Base-by-base conservation (phyloP, 805 yeast genomes). In the Kazachstania africana region DNA sequence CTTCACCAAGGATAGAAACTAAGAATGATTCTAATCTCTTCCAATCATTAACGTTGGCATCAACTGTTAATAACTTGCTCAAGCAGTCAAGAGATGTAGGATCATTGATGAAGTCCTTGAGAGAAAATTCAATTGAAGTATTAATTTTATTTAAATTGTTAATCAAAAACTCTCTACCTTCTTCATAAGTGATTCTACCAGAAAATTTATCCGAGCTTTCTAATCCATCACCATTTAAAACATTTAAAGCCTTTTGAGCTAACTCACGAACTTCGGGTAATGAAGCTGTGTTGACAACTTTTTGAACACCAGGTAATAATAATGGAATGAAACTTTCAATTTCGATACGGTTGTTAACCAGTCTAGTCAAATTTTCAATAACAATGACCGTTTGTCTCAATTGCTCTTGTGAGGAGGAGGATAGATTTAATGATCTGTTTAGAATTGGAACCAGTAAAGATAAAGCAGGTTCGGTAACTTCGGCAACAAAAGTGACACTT, bases 401-500 rank as follows among this genome's bases (percentile, higher is more conserved):
- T 58, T 88, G 94, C 55, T 88, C 97, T 62, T 91, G 95, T 13
- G 96, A 79, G 4, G 93, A 78, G 1, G 94, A 78, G 2, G 68
- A 59, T 24, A 88, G 72, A 64, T 80, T 73, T 50, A 88, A 67
- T 3, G 97, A 88, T 55, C 87, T 83, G 53, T 75, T 85, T 48
- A 88, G 70, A 43, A 87, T 87, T 28, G 98, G 98, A 28, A 83
- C 96, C 50, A 88, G 66, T 35, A 88, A 62, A 6, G 97, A 72
- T 45, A 88, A 66, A 4, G 94, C 93, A 4, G 97, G 93, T 63
- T 87, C 97, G 12, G 96, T 91, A 40, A 88, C 98, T 63, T 91
- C 98, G 28, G 98, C 95, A 30, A 88, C 97, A 57, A 88, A 88
- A 0, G 98, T 91, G 33, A 88, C 96, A 25, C 93, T 80, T 3